phyloP scores from a whole-genome alignment of 805 yeast genomes.

The Cyberlindnera japonica region DNA sequence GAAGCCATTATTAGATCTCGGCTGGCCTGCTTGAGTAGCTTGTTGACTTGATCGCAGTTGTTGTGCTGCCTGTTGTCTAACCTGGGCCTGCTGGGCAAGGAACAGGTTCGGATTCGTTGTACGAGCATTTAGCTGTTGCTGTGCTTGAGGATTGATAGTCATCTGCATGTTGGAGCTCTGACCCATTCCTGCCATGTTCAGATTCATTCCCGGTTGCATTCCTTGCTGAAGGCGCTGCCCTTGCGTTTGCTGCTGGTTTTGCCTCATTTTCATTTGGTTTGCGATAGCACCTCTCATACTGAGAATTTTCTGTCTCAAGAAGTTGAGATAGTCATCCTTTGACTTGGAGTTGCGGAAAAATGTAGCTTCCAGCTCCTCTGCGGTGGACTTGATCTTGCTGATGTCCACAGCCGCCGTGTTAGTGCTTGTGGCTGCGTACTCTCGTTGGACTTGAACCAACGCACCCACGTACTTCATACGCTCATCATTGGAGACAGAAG shows the following conservation, averaged over 20 bases:
- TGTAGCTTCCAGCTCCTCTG: conserved; percentile 68
- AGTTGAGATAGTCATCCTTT: conserved; percentile 54
- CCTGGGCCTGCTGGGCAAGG: conserved; percentile 48
- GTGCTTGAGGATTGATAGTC: conserved; percentile 4
- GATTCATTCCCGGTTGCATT: conserved; percentile 1
- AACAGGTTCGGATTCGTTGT: conserved; percentile 30
- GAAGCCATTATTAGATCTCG: neutral
- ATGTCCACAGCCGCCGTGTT: conserved; percentile 27
- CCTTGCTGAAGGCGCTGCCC: conserved; percentile 4
- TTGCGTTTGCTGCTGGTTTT: conserved; percentile 19
- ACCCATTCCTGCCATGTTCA: conserved; percentile 4
- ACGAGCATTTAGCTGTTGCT: conserved; percentile 21
- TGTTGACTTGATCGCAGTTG: conserved; percentile 32
- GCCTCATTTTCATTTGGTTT: conserved; percentile 29
- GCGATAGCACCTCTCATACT: conserved; percentile 24
- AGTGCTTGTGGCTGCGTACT: conserved; percentile 19
- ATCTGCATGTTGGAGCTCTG: conserved; percentile 1
- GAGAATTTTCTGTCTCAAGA: conserved; percentile 31
- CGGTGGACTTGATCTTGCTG: conserved; percentile 47
- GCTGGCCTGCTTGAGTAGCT: neutral
- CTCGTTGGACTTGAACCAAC: conserved; percentile 23
- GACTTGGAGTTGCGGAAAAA: conserved; percentile 56
- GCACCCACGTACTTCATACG: conserved; percentile 24
- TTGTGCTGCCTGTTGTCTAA: conserved; percentile 45
- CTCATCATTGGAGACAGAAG: conserved; percentile 22